Evolutionary conservation across 163 green algal genomes (phyloP).

Genomic region (Scenedesmus sp.): DNA sequence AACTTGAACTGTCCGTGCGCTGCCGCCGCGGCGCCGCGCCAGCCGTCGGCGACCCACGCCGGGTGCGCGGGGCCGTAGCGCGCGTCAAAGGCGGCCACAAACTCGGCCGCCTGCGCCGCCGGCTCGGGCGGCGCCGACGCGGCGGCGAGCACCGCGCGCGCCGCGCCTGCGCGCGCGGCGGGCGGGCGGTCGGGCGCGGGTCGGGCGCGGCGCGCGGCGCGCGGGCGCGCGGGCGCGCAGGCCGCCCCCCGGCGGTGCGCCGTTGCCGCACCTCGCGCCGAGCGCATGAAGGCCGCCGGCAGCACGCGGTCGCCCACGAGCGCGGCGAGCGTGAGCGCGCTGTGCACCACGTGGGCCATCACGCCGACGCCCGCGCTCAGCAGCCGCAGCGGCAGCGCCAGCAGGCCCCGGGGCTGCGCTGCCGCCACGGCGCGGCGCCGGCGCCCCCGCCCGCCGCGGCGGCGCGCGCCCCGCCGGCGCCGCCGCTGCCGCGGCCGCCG

Average conservation of each 20-base stretch:
- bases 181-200: no score
- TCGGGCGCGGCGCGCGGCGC: no score
- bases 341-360: slow-evolving; percentile 38
- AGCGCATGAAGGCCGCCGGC: slow-evolving; percentile 52
- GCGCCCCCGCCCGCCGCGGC: no score
- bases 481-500: slow-evolving; percentile 37
- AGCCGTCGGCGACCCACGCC: slow-evolving; percentile 65
- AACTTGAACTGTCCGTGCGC: slow-evolving; percentile 80
- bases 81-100: slow-evolving; percentile 54
- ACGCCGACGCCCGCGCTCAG: slow-evolving; percentile 41
- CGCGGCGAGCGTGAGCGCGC: slow-evolving; percentile 32
- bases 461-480: neutral
- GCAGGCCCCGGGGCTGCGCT: slow-evolving; percentile 18
- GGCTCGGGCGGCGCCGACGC: slow-evolving; percentile 23
- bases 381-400: slow-evolving; percentile 37
- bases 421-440: slow-evolving; percentile 15
- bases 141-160: neutral
- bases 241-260: no score
- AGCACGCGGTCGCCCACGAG: slow-evolving; percentile 57
- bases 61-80: slow-evolving; percentile 67
- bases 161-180: slow-evolving; percentile 11
- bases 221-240: no score
- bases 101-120: slow-evolving; percentile 47
- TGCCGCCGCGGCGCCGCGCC: slow-evolving; percentile 64
- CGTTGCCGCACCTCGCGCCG: slow-evolving; percentile 37